A percentile compares a stretch with the other conserved stretches of the same genome.
Conservation (phyloP, 2,329 filamentous ascomycete species). For the Cercospora sojina region DNA sequence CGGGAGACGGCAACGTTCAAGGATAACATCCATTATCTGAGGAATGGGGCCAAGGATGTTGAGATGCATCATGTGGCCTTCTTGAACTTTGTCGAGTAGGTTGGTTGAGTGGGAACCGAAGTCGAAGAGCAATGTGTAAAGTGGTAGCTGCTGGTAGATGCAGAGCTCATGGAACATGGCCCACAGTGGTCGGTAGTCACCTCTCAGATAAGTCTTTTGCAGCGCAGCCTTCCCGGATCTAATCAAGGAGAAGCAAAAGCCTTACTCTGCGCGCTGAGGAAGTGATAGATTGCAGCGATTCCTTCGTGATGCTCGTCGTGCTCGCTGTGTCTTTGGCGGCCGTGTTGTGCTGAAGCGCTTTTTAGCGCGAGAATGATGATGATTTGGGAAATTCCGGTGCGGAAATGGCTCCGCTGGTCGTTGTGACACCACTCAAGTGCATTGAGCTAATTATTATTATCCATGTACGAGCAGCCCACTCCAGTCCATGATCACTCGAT, state of each 20-base stretch:
- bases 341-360: not conserved
- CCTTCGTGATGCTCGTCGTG: not conserved
- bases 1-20: constrained; percentile 49
- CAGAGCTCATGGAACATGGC: not conserved
- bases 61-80: constrained; percentile 50
- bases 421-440: not conserved
- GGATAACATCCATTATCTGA: constrained; percentile 44
- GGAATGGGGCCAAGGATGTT: constrained; percentile 44
- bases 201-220: not conserved
- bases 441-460: not conserved
- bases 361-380: not conserved
- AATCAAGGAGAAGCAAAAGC: not conserved
- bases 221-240: not conserved
- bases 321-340: not conserved
- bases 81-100: constrained; percentile 29
- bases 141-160: not conserved
- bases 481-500: not conserved
- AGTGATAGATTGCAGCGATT: not conserved
- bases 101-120: not conserved
- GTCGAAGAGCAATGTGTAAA: not conserved
- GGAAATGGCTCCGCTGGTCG: not conserved
- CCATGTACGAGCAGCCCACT: not conserved
- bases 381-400: not conserved
- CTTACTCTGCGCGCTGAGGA: not conserved
- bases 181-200: not conserved